phyloP scores from a whole-genome alignment of 768 basidiomycete species.

The Dacryopinax spathularia region DNA sequence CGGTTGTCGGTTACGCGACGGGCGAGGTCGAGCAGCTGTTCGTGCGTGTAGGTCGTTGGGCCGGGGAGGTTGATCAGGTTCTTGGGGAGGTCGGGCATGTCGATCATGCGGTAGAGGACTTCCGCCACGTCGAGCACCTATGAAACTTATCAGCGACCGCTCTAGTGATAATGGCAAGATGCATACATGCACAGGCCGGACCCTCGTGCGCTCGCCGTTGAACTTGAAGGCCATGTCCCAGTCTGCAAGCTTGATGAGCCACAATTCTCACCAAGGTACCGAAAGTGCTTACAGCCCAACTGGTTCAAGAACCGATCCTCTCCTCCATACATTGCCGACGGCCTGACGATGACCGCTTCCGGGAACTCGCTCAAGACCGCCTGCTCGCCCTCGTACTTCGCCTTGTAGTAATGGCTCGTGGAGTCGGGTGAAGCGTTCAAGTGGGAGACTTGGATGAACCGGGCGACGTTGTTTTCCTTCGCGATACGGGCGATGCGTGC shows the following conservation, averaged over 20 bases:
- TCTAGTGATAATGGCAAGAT: background rate
- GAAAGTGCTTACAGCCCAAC: conserved; percentile 56
- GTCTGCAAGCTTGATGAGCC: conserved; percentile 31
- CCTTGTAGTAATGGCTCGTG: conserved; percentile 66
- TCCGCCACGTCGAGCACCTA: conserved; percentile 91
- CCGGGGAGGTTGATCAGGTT: conserved; percentile 70
- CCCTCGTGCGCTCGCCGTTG: conserved; percentile 72
- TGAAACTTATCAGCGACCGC: conserved; percentile 9
- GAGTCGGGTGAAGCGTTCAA: conserved; percentile 75
- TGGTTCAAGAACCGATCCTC: conserved; percentile 91
- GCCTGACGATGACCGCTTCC: conserved; percentile 74
- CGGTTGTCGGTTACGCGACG: conserved; percentile 65
- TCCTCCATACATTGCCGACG: conserved; percentile 75
- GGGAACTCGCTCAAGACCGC: conserved; percentile 73
- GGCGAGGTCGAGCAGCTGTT: conserved; percentile 42
- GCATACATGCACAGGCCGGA: conserved; percentile 78
- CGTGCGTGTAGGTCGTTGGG: conserved; percentile 69
- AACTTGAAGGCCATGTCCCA: conserved; percentile 92
- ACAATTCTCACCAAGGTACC: background rate
- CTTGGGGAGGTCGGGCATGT: conserved; percentile 43
- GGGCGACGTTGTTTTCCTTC: conserved; percentile 58
- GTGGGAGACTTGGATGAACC: conserved; percentile 89
- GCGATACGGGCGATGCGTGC: conserved; percentile 75
- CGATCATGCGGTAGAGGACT: conserved; percentile 65
- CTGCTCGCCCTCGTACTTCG: conserved; percentile 83